Evolutionary conservation across 2,329 filamentous ascomycete species (phyloP), one percentile per base, ranked within the genome.

Genomic region (Ophiostoma perfectum): DNA sequence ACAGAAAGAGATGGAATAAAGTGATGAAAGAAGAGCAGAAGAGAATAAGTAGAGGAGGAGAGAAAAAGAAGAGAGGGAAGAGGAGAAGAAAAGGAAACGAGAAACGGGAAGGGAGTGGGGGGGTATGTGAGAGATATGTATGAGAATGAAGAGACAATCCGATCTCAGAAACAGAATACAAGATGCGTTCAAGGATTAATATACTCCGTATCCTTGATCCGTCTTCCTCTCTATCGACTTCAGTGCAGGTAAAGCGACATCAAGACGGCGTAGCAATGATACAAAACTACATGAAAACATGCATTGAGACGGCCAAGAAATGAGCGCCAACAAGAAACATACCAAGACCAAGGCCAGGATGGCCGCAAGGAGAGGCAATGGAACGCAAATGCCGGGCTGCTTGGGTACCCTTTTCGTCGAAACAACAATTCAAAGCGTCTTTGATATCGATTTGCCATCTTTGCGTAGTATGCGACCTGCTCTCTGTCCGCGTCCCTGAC

Each of bases 11-110:
- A 1, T 27, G 27, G 27, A 27, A 27, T 27, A 27, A 27, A 27
- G 27, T 27, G 27, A 1, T 27, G 27, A 27, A 27, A 64, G 27
- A 68, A 68, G 60, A 55, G 62, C 64, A 36, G 63, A 52, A 41
- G 64, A n/a, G 58, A 42, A 55, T 38, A 67, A 38, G 27, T 27
- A 27, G 27, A 64, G 63, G 39, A 66, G 38, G 70, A 66, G 55
- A 62, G 45, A 47, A 42, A 42, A 66, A 58, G 44, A 58, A 62
- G 44, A 41, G 47, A 44, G 66, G 52, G 66, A 66, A 52, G 65
- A 63, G 66, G 66, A 67, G 70, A 67, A 47, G 69, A 65, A 60
- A 67, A 64, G 62, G 12, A 55, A 42, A 18, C 49, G n/a, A 64
- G 41, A 55, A 69, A 52, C 62, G 45, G 49, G 65, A 47, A 18